Percentiles rank a stretch among this genome's conserved stretches.
Conservation (phyloP, 495 filamentous ascomycete genomes). For the Zalerion maritima region DNA sequence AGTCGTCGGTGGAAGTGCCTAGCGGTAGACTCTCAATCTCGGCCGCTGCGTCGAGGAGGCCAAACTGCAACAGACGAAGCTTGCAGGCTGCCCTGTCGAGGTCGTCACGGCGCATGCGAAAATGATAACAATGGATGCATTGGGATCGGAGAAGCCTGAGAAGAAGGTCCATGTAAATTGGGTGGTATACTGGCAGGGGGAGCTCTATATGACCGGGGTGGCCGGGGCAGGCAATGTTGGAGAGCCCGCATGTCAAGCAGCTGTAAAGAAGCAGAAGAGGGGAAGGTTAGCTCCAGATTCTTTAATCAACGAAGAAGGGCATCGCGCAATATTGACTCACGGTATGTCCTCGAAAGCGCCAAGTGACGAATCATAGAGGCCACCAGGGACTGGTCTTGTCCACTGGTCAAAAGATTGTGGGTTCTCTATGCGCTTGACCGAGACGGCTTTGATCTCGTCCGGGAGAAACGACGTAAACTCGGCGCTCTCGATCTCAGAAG, state of each 20-base stretch:
- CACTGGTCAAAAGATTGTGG: constrained; percentile 78
- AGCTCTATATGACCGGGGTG: constrained; percentile 93
- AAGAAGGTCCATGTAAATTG: constrained; percentile 82
- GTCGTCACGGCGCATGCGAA: constrained; percentile 58
- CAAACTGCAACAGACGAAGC: constrained; percentile 71
- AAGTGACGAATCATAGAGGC: constrained; percentile 83
- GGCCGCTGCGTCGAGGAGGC: constrained; percentile 59
- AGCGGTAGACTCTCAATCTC: constrained; percentile 39
- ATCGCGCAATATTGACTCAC: constrained; percentile 52
- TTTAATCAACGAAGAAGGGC: constrained; percentile 2
- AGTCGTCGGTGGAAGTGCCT: constrained; percentile 7
- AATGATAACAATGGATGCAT: constrained; percentile 76
- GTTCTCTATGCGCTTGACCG: constrained; percentile 84
- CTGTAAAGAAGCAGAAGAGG: constrained; percentile 27
- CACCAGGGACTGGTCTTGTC: constrained; percentile 70
- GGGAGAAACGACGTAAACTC: constrained; percentile 72
- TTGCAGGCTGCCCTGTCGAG: constrained; percentile 72
- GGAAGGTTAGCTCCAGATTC: background rate
- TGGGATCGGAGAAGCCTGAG: constrained; percentile 68
- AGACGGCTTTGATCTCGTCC: constrained; percentile 73
- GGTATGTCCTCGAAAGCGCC: constrained; percentile 75
- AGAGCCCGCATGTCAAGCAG: constrained; percentile 78
- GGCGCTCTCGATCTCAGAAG: constrained; percentile 71
- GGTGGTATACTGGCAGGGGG: constrained; percentile 82
- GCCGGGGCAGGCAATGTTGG: constrained; percentile 67